Percentiles rank a stretch among this genome's conserved stretches.
phyloP scores from a whole-genome alignment of 208 protist species.

The Leishmania braziliensis region DNA sequence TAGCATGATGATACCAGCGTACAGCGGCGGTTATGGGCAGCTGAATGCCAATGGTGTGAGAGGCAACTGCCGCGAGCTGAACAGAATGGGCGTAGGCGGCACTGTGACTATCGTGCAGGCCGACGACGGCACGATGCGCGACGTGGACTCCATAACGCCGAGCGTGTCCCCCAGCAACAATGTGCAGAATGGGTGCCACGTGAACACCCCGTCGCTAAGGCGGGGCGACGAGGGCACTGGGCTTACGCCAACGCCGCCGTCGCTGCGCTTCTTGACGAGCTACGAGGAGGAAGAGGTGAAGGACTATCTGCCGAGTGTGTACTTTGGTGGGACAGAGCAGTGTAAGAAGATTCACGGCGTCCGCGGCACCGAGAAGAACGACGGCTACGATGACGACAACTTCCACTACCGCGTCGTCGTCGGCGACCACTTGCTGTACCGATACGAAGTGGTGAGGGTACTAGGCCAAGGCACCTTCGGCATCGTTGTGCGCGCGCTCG shows the following conservation, averaged over 20 bases:
- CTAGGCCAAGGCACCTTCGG: conserved; percentile 92
- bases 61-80: conserved; percentile 4
- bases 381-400: conserved; percentile 95
- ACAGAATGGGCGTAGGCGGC: neutral
- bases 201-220: conserved; percentile 23
- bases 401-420: conserved; percentile 91
- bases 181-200: conserved; percentile 22
- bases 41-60: conserved; percentile 4
- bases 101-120: neutral
- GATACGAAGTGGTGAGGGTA: conserved; percentile 84
- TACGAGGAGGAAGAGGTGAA: conserved; percentile 77
- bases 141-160: conserved; percentile 10
- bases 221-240: conserved; percentile 14
- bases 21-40: neutral
- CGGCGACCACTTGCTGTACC: conserved; percentile 94
- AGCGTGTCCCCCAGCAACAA: neutral
- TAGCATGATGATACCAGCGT: neutral
- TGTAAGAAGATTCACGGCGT: conserved; percentile 62
- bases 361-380: conserved; percentile 51
- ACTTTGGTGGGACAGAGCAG: conserved; percentile 61
- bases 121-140: conserved; percentile 1
- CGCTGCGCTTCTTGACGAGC: conserved; percentile 45
- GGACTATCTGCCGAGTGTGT: conserved; percentile 62
- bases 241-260: conserved; percentile 26
- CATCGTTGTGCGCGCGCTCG: conserved; percentile 81